Conservation (phyloP, 2,329 filamentous ascomycete species). For the Pleurostoma richardsiae region DNA sequence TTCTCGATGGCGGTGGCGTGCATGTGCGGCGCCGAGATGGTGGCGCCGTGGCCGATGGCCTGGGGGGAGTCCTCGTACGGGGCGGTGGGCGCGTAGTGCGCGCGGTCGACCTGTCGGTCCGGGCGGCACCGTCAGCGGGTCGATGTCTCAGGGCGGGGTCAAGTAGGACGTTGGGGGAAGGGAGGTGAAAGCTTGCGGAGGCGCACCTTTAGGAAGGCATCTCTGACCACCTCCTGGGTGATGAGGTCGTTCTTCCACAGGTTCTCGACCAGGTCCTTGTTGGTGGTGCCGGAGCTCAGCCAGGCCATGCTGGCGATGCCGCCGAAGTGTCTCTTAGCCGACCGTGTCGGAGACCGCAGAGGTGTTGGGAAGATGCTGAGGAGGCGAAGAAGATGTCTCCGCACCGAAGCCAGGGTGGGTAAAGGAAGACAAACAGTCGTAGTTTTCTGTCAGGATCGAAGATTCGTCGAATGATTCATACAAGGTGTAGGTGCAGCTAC, state of each 20-base stretch:
- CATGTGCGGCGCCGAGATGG: slow-evolving; percentile 59
- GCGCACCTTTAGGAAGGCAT: slow-evolving; percentile 71
- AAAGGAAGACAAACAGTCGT: too few species aligned
- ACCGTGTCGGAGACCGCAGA: background rate
- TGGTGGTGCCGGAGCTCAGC: slow-evolving; percentile 73
- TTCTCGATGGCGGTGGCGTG: slow-evolving; percentile 49
- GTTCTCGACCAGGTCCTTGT: slow-evolving; percentile 73
- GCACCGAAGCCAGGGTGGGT: too few species aligned
- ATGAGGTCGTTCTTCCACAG: slow-evolving; percentile 69
- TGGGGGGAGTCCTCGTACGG: slow-evolving; percentile 64
- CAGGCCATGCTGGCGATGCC: slow-evolving; percentile 67
- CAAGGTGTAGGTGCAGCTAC: too few species aligned
- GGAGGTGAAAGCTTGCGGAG: background rate
- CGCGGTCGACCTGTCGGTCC: slow-evolving; percentile 69
- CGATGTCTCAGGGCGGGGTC: background rate
- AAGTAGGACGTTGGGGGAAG: background rate
- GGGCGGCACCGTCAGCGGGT: background rate
- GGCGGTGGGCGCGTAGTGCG: slow-evolving; percentile 66
- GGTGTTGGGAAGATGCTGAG: too few species aligned
- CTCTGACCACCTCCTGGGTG: slow-evolving; percentile 62
- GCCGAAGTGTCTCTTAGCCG: background rate
- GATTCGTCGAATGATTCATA: too few species aligned
- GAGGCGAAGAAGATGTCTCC: too few species aligned
- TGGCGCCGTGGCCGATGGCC: slow-evolving; percentile 48
- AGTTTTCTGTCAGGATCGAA: too few species aligned